Base-by-base conservation (phyloP, 495 filamentous ascomycete species). In the Neurospora sp. region DNA sequence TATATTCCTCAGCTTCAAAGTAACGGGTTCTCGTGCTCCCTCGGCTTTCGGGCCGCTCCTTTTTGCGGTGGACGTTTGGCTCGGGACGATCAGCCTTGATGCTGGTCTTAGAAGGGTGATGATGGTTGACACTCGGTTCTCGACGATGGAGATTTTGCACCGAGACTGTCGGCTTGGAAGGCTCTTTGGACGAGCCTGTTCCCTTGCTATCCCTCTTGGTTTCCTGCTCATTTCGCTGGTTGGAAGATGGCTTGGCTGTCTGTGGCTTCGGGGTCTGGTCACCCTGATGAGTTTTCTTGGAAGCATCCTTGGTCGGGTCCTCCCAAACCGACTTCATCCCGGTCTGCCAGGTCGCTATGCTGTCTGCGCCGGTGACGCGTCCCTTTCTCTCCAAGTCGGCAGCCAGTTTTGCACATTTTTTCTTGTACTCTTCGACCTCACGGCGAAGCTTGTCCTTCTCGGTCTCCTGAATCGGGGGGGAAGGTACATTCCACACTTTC, bases 11-110 rank as follows among this genome's bases (percentile, higher is more conserved):
- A 0, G 54, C 54, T 0, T 62, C 54, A 14, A 62, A 62, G 12
- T 62, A 62, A 0, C 27, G 54, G 2, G 54, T 62, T 0, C 14
- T 0, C 0, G 14, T 35, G 54, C 54, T 62, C 0, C 6, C 0
- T 0, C 14, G 2, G 2, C 46, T 54, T 2, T 1, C 2, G 0
- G 46, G 46, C 0, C 46, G 46, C 4, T 9, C 5, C 35, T 0
- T 6, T 0, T 0, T 4, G 23, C 14, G 23, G 6, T 62, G 0
- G 11, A 27, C 23, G 5, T 0, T 35, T 0, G 35, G 35, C 35
- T 35, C 35, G 0, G 0, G 35, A 5, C 35, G 35, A 0, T 35
- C 0, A 49, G n/a, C 18, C 8, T 49, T 3, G 0, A n/a, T 0
- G 0, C 16, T 20, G 44, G 1, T 49, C 46, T 23, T 49, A 2